These are phyloP conservation scores for Mitragyna speciosa DNA, from an alignment of 257 asterid genomes.

Conservation along the genomic window DNA sequence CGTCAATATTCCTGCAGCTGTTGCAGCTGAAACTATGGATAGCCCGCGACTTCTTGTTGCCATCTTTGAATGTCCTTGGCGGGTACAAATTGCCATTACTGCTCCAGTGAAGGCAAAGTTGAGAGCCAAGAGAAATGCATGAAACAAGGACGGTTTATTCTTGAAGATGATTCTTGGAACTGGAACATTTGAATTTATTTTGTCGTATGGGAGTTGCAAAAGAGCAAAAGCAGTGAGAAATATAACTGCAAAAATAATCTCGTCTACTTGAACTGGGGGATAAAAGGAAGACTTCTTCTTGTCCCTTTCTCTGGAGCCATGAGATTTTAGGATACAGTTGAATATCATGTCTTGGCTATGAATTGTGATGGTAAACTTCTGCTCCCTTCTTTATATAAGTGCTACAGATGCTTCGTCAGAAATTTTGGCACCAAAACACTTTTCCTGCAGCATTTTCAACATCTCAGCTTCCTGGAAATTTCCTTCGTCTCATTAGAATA, in stretches of 20 bases:
- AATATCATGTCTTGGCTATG: too few relatives aligned
- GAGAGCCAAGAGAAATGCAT: not conserved
- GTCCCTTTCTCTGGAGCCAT: too few relatives aligned
- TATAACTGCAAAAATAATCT: not conserved
- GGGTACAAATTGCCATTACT: not conserved
- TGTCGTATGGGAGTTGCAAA: not conserved
- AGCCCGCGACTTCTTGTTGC: conserved; percentile 1
- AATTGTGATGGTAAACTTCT: too few relatives aligned
- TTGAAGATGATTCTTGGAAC: not conserved
- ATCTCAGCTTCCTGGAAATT: too few relatives aligned
- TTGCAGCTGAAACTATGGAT: not conserved
- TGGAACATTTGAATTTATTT: not conserved
- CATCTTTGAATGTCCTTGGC: not conserved
- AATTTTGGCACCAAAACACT: too few relatives aligned
- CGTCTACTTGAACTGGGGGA: not conserved
- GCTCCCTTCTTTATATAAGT: too few relatives aligned
- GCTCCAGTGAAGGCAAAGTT: conserved; percentile 4
- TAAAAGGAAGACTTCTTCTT: not conserved
- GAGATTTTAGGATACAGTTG: too few relatives aligned
- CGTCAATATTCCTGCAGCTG: not conserved
- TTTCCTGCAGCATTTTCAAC: too few relatives aligned
- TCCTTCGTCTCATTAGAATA: too few relatives aligned
- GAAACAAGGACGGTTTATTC: not conserved
- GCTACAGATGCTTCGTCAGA: too few relatives aligned
- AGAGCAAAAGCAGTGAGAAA: not conserved